These are phyloP conservation scores for Elsinoe ampelina DNA, from an alignment of 2,329 filamentous ascomycete genomes.

Conservation along the genomic window DNA sequence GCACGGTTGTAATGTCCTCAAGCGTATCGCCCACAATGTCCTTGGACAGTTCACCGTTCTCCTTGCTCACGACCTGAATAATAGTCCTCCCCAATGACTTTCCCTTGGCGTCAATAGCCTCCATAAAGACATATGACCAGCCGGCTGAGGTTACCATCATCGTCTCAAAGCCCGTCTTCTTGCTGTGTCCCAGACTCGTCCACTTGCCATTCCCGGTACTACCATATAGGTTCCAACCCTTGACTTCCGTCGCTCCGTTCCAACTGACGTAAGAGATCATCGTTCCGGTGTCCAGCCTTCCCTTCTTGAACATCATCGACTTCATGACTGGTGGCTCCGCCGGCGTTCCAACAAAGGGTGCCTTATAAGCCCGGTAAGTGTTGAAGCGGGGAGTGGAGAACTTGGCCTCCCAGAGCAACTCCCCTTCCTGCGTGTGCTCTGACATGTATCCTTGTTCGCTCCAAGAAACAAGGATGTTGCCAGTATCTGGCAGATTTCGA, in stretches of 20 bases:
- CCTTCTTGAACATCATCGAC: constrained; percentile 19
- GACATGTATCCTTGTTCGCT: constrained; percentile 28
- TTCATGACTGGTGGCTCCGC: constrained; percentile 23
- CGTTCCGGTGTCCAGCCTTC: background rate
- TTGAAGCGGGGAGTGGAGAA: constrained; percentile 27
- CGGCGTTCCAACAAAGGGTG: constrained; percentile 26
- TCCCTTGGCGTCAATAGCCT: background rate
- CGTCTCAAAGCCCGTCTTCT: constrained; percentile 17
- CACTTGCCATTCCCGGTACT: constrained; percentile 5
- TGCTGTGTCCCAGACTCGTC: background rate
- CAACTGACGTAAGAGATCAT: constrained; percentile 39
- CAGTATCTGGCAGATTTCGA: constrained; percentile 26
- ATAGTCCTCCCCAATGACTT: background rate
- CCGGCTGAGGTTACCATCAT: background rate
- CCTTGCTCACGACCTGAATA: background rate
- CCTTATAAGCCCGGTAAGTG: constrained; percentile 34
- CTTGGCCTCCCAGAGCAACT: constrained; percentile 26
- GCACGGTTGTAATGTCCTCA: background rate
- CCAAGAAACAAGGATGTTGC: constrained; percentile 31
- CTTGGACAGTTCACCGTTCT: background rate
- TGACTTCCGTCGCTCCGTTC: constrained; percentile 42
- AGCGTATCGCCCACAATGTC: background rate
- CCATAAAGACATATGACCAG: background rate
- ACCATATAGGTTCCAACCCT: constrained; percentile 34
- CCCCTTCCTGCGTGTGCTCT: constrained; percentile 26